These are phyloP conservation scores for Cyanidiococcus yangmingshanensis DNA, from an alignment of 23 red algal genomes.

Conservation along the genomic window DNA sequence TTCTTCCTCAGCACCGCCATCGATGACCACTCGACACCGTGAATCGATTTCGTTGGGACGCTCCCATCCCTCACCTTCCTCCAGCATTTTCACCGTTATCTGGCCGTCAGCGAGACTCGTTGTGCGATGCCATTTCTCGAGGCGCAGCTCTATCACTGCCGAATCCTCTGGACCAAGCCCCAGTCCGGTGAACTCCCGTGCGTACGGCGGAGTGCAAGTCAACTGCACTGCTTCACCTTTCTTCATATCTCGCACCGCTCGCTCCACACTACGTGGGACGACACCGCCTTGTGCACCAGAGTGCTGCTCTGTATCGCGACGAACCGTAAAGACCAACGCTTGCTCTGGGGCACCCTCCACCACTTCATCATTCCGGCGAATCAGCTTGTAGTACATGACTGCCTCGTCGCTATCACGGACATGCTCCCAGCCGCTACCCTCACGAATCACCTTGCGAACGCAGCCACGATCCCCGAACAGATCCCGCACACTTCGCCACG, in stretches of 20 bases:
- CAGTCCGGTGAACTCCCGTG: constrained; percentile 12
- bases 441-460: constrained; percentile 38
- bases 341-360: neutral
- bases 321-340: neutral
- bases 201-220: neutral
- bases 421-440: constrained; percentile 81
- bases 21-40: constrained; percentile 32
- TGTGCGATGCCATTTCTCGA: constrained; percentile 54
- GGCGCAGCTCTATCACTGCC: constrained; percentile 34
- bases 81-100: constrained; percentile 59
- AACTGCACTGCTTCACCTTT: constrained; percentile 33
- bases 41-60: constrained; percentile 56
- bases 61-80: constrained; percentile 92
- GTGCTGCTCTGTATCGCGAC: neutral
- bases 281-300: constrained; percentile 1
- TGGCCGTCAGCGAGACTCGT: constrained; percentile 56
- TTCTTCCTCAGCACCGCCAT: constrained; percentile 17
- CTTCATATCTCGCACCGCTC: constrained; percentile 72
- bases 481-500: constrained; percentile 67
- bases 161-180: constrained; percentile 18
- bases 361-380: constrained; percentile 20
- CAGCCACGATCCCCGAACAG: constrained; percentile 73
- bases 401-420: constrained; percentile 47
- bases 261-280: constrained; percentile 38
- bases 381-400: constrained; percentile 25